Percentiles rank a stretch among this genome's conserved stretches.
Conservation (phyloP, 768 basidiomycete species). For the Pleurotus citrinopileatus region DNA sequence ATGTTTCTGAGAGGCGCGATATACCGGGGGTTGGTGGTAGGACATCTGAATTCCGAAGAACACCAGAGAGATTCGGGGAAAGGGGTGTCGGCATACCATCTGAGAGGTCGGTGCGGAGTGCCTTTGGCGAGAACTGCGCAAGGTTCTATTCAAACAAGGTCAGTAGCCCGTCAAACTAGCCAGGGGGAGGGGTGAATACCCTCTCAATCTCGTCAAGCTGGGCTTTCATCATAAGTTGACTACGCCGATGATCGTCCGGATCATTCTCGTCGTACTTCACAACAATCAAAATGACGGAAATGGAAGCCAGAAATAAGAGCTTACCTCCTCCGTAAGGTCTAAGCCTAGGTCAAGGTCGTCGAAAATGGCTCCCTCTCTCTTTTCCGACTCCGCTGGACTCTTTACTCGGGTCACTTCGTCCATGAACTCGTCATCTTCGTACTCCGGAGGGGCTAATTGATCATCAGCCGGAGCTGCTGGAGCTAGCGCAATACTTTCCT, state of each 20-base stretch:
- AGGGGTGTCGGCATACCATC: constrained; percentile 21
- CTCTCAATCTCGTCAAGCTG: constrained; percentile 80
- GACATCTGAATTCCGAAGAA: constrained; percentile 24
- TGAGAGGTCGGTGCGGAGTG: constrained; percentile 37
- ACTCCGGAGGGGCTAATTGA: constrained; percentile 22
- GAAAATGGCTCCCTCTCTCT: constrained; percentile 47
- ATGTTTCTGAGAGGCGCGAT: constrained; percentile 26
- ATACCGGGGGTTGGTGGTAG: constrained; percentile 36
- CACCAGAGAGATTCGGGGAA: constrained; percentile 5
- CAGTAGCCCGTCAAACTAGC: background rate
- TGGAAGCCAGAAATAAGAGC: constrained; percentile 14
- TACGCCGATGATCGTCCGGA: constrained; percentile 70
- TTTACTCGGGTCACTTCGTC: constrained; percentile 30
- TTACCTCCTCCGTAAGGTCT: constrained; percentile 42
- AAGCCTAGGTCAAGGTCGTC: constrained; percentile 52
- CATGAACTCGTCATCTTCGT: constrained; percentile 37
- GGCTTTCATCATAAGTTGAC: constrained; percentile 71
- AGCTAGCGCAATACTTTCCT: constrained; percentile 14
- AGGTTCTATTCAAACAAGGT: constrained; percentile 42
- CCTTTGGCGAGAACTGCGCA: constrained; percentile 64
- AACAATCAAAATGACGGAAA: constrained; percentile 16
- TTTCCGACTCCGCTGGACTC: constrained; percentile 38
- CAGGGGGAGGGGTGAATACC: constrained; percentile 27
- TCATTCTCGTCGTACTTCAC: constrained; percentile 68
- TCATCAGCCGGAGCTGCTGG: constrained; percentile 15